Conservation (phyloP, 768 basidiomycete species). For the Auricularia cornea region DNA sequence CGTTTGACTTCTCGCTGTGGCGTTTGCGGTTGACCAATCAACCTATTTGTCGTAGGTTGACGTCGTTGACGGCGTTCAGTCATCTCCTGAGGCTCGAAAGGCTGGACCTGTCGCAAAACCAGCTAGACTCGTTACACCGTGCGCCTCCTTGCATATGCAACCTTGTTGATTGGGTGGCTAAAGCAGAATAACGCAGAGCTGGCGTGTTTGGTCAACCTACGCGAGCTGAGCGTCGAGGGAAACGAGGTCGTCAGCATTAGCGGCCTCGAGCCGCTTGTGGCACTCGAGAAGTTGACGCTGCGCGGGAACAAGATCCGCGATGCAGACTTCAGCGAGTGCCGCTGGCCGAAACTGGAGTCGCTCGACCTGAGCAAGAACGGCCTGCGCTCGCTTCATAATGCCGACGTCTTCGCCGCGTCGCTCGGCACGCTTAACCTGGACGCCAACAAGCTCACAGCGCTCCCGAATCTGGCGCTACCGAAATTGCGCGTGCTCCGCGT, state of each 20-base stretch:
- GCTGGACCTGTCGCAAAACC: constrained; percentile 86
- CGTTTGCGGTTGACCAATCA: too few relatives aligned
- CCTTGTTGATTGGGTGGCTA: too few relatives aligned
- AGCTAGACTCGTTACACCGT: constrained; percentile 83
- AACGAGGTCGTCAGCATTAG: constrained; percentile 69
- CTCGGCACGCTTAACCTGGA: constrained; percentile 76
- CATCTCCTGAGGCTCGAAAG: constrained; percentile 81
- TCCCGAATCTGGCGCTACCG: constrained; percentile 44
- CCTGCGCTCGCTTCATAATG: constrained; percentile 47
- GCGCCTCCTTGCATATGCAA: too few relatives aligned
- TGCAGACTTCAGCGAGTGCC: constrained; percentile 51
- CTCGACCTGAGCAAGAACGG: constrained; percentile 75
- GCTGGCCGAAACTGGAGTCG: constrained; percentile 68
- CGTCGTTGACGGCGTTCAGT: constrained; percentile 77
- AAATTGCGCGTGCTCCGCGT: constrained; percentile 76
- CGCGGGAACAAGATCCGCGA: constrained; percentile 61
- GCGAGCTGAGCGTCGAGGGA: constrained; percentile 84
- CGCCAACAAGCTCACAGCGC: constrained; percentile 52
- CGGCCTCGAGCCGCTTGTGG: constrained; percentile 71
- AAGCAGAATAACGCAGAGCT: too few relatives aligned
- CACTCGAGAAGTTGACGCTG: constrained; percentile 75
- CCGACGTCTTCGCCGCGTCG: constrained; percentile 47
- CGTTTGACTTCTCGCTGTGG: constrained; percentile 7
- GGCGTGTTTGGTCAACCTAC: constrained; percentile 71
- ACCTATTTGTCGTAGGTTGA: too few relatives aligned